phyloP scores from a whole-genome alignment of 164 flowering plant species.

The Vitis cinerea region DNA sequence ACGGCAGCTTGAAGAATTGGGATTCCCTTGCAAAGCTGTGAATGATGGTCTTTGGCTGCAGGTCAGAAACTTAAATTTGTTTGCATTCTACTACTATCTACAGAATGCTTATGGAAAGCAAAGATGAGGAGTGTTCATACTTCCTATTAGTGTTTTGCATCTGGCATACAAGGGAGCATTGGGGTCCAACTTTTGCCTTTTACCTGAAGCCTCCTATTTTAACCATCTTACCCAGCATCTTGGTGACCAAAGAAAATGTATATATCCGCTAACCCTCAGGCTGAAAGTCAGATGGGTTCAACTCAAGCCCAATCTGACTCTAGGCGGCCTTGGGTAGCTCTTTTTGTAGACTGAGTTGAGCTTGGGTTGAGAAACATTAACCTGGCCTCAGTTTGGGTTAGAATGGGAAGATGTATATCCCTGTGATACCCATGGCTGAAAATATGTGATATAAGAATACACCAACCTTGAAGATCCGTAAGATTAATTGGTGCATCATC shows the following conservation, averaged over 20 bases:
- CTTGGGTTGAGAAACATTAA: no score
- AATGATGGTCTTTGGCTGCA: conserved; percentile 99
- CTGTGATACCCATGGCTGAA: no score
- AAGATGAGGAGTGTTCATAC: background rate
- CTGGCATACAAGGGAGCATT: background rate
- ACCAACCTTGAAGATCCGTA: no score
- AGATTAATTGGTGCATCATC: no score
- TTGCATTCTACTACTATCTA: background rate
- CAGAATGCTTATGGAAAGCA: background rate
- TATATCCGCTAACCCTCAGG: no score
- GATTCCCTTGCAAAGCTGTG: conserved; percentile 95
- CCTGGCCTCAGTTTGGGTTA: no score
- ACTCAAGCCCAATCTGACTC: no score
- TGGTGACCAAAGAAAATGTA: background rate
- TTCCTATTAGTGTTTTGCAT: background rate
- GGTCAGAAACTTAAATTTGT: conserved; percentile 36
- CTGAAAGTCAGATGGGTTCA: no score
- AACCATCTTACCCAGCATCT: background rate
- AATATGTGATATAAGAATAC: no score
- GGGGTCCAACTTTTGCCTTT: background rate
- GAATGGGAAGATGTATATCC: no score
- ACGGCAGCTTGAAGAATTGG: conserved; percentile 93
- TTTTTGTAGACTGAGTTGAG: no score
- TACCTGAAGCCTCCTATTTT: background rate
- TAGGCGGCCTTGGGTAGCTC: no score